Percentiles rank a stretch among this genome's conserved stretches.
Conservation (phyloP, 345 rosid species). For the Acer saccharum region DNA sequence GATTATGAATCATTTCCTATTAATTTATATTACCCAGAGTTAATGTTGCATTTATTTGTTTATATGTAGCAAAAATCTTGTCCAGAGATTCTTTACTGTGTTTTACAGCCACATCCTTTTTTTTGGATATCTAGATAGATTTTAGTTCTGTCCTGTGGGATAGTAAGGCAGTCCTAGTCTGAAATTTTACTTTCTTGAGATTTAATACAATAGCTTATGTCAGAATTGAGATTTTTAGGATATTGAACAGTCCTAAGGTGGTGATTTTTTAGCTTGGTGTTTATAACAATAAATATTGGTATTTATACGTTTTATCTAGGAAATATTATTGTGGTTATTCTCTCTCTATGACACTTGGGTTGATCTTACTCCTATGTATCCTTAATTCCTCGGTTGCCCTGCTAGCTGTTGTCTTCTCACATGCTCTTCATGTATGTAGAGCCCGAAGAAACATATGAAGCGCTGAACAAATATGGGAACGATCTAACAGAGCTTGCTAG, state of each 20-base stretch:
- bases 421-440: slow-evolving; percentile 39
- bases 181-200: background rate
- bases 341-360: slow-evolving; percentile 1
- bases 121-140: background rate
- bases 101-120: background rate
- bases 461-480: slow-evolving; percentile 84
- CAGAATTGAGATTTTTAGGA: background rate
- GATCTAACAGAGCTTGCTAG: slow-evolving; percentile 91
- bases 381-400: slow-evolving; percentile 1
- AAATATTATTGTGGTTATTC: background rate
- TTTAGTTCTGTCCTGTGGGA: background rate
- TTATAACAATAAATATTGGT: background rate
- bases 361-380: background rate
- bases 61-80: background rate
- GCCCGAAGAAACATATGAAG: slow-evolving; percentile 85
- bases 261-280: background rate
- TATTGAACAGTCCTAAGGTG: background rate
- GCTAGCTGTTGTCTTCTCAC: background rate
- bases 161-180: background rate
- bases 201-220: background rate
- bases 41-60: background rate
- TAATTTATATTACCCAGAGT: background rate
- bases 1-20: background rate
- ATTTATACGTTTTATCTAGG: background rate
- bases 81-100: background rate